These are phyloP conservation scores for Candida pini DNA, from an alignment of 805 yeast species.

Conservation along the genomic window DNA sequence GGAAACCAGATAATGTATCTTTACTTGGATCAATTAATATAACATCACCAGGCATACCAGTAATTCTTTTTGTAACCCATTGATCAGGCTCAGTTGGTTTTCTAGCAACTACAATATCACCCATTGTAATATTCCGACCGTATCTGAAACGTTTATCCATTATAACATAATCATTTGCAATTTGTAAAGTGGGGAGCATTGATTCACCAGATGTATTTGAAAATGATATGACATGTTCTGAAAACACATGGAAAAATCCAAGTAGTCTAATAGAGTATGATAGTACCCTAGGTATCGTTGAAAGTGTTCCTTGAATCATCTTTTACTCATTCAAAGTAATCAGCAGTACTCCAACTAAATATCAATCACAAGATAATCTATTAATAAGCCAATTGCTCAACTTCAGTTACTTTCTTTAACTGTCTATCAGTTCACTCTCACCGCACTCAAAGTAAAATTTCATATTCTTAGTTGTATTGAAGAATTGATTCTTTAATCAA, in stretches of 20 bases:
- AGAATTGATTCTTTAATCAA: too few species aligned
- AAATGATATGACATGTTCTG: conserved; percentile 20
- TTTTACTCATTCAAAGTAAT: too few species aligned
- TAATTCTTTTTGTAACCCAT: conserved; percentile 85
- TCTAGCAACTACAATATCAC: conserved; percentile 81
- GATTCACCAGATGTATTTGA: conserved; percentile 83
- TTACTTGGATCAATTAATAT: conserved; percentile 76
- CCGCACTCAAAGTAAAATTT: too few species aligned
- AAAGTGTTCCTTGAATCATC: too few species aligned
- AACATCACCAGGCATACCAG: conserved; percentile 95
- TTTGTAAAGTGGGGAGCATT: conserved; percentile 86
- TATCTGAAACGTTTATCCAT: conserved; percentile 57
- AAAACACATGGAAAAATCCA: conserved; percentile 54
- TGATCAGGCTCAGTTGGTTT: conserved; percentile 87
- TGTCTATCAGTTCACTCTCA: too few species aligned
- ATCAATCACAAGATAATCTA: too few species aligned
- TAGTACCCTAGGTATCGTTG: conserved; percentile 10
- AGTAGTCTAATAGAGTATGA: conserved; percentile 50
- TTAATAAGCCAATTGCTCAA: too few species aligned
- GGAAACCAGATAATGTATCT: conserved; percentile 35
- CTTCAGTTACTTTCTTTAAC: too few species aligned
- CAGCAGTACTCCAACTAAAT: too few species aligned
- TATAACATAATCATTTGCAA: conserved; percentile 72
- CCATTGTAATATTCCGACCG: conserved; percentile 66
- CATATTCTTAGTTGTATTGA: too few species aligned